These are phyloP conservation scores for Ogataea hybrid DNA, from an alignment of 1,139 yeast genomes.

Conservation along the genomic window DNA sequence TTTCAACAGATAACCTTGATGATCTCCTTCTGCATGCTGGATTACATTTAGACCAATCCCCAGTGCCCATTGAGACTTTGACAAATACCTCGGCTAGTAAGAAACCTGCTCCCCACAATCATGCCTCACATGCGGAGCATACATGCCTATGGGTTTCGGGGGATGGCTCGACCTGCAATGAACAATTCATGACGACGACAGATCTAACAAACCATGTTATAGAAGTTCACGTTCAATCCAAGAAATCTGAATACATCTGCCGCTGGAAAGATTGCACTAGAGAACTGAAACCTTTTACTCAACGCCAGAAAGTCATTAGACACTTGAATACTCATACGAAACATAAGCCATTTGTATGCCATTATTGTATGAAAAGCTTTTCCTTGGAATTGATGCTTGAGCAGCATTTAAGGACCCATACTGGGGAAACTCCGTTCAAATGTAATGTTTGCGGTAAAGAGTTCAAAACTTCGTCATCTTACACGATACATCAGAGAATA, in stretches of 20 bases:
- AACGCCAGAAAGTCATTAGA: conserved; percentile 80
- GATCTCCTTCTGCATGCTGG: conserved; percentile 57
- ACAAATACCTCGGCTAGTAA: conserved; percentile 7
- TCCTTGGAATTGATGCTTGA: conserved; percentile 64
- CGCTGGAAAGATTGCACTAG: conserved; percentile 80
- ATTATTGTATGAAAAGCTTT: conserved; percentile 64
- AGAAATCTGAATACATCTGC: conserved; percentile 69
- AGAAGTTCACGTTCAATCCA: conserved; percentile 66
- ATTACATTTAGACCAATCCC: conserved; percentile 36
- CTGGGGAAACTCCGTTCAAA: conserved; percentile 69
- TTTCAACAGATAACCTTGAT: conserved; percentile 48
- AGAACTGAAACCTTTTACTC: conserved; percentile 59
- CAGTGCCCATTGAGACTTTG: conserved; percentile 1
- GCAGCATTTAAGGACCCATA: conserved; percentile 82
- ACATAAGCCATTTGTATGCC: conserved; percentile 72
- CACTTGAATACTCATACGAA: conserved; percentile 89
- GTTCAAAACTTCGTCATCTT: conserved; percentile 53
- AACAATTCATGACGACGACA: conserved; percentile 48
- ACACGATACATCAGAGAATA: conserved; percentile 52
- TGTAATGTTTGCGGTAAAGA: conserved; percentile 49
- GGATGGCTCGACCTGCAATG: conserved; percentile 41
- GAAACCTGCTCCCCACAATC: not conserved
- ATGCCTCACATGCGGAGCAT: conserved; percentile 23
- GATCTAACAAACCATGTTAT: conserved; percentile 71
- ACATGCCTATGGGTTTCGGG: conserved; percentile 35